Conservation (phyloP, 345 rosid genomes). For the Brassica incana region DNA sequence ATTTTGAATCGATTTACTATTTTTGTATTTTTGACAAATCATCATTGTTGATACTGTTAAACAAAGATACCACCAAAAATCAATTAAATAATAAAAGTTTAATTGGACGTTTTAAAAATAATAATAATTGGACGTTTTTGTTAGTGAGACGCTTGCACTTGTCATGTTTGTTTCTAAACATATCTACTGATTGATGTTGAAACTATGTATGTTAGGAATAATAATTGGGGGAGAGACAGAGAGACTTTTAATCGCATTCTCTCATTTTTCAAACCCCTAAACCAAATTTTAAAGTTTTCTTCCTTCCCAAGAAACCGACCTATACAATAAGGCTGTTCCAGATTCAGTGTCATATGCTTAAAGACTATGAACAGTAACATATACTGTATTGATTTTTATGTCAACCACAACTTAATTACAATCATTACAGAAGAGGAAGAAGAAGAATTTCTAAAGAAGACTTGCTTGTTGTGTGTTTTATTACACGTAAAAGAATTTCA, state of each 20-base stretch:
- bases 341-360: background rate
- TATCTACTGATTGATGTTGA: background rate
- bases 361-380: background rate
- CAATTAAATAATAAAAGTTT: background rate
- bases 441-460: background rate
- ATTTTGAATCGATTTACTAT: conserved; percentile 7
- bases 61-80: background rate
- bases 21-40: background rate
- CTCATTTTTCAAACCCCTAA: background rate
- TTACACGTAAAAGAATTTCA: background rate
- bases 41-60: background rate
- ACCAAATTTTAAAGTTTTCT: background rate
- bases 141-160: conserved; percentile 39
- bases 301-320: conserved; percentile 19
- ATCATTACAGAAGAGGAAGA: background rate
- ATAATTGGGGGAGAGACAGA: no score
- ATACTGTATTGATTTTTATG: background rate
- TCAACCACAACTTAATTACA: background rate
- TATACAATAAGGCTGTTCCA: background rate
- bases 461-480: background rate
- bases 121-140: conserved; percentile 17
- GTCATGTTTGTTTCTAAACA: conserved; percentile 24
- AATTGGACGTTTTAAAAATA: conserved; percentile 8
- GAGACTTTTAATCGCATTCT: conserved; percentile 12
- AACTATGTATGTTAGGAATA: no score